A percentile compares a stretch with the other conserved stretches of the same genome.
phyloP scores from a whole-genome alignment of 495 filamentous ascomycete genomes.

The Cercophora scortea region DNA sequence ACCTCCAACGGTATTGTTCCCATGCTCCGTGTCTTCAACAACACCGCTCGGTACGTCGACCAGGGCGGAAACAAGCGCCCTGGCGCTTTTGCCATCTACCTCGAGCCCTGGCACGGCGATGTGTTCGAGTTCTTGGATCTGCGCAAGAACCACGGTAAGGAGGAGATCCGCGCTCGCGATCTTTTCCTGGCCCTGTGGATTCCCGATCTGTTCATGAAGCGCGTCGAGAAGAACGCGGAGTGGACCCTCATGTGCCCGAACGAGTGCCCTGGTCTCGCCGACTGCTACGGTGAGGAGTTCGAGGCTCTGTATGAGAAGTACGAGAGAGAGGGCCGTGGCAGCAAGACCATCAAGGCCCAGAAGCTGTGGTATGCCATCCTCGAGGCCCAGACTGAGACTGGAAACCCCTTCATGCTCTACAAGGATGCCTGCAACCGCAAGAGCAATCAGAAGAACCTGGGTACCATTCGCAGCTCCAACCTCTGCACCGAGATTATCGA shows the following conservation, averaged over 20 bases:
- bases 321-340: slow-evolving; percentile 81
- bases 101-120: slow-evolving; percentile 99
- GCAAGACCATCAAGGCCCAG: slow-evolving; percentile 88
- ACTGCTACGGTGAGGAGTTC: slow-evolving; percentile 96
- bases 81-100: slow-evolving; percentile 96
- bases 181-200: slow-evolving; percentile 98
- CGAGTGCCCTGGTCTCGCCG: slow-evolving; percentile 87
- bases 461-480: slow-evolving; percentile 96
- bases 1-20: slow-evolving; percentile 96
- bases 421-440: slow-evolving; percentile 97
- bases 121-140: slow-evolving; percentile 96
- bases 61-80: slow-evolving; percentile 99
- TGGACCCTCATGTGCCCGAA: slow-evolving; percentile 98
- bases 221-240: slow-evolving; percentile 86
- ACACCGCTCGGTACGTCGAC: slow-evolving; percentile 96
- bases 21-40: slow-evolving; percentile 98
- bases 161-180: slow-evolving; percentile 93
- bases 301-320: slow-evolving; percentile 92
- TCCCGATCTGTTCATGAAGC: slow-evolving; percentile 98
- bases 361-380: slow-evolving; percentile 99
- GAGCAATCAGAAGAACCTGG: slow-evolving; percentile 99
- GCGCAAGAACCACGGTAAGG: slow-evolving; percentile 98
- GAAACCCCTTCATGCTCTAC: slow-evolving; percentile 99
- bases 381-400: slow-evolving; percentile 96
- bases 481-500: slow-evolving; percentile 98